phyloP scores from a whole-genome alignment of 768 basidiomycete genomes.

The Pulveroboletus sp. region DNA sequence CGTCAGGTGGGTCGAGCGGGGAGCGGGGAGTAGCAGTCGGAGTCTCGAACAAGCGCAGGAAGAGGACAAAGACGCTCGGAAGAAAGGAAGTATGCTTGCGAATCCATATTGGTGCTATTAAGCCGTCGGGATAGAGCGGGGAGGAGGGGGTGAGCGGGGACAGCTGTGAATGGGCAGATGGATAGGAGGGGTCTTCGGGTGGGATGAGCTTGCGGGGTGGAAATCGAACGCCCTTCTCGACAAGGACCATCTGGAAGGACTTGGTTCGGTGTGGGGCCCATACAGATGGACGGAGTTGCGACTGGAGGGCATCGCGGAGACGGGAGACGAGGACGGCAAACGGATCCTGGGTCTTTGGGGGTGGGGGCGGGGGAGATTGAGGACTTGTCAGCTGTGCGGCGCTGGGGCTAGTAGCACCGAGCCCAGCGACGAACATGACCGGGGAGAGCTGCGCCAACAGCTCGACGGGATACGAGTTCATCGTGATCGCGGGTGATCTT shows the following conservation, averaged over 20 bases:
- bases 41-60: slow-evolving; percentile 76
- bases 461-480: slow-evolving; percentile 94
- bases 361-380: slow-evolving; percentile 13
- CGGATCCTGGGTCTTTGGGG: slow-evolving; percentile 44
- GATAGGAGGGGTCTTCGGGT: slow-evolving; percentile 53
- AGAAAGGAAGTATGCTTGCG: slow-evolving; percentile 90
- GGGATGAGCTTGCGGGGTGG: slow-evolving; percentile 77
- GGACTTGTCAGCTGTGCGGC: background rate
- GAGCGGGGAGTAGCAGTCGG: slow-evolving; percentile 41
- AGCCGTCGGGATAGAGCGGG: slow-evolving; percentile 88
- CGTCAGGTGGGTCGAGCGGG: slow-evolving; percentile 51
- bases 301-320: slow-evolving; percentile 63
- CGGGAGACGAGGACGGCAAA: slow-evolving; percentile 56
- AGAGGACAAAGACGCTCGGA: slow-evolving; percentile 91
- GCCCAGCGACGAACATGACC: slow-evolving; percentile 92
- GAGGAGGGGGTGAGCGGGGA: slow-evolving; percentile 87
- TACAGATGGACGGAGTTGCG: slow-evolving; percentile 58
- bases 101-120: slow-evolving; percentile 98
- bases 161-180: slow-evolving; percentile 78
- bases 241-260: slow-evolving; percentile 77
- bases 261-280: slow-evolving; percentile 72
- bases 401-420: slow-evolving; percentile 25
- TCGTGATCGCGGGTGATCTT: slow-evolving; percentile 25
- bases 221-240: slow-evolving; percentile 79
- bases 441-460: slow-evolving; percentile 85